Conservation (phyloP, 805 yeast genomes). For the Zygotorulaspora danielsina region DNA sequence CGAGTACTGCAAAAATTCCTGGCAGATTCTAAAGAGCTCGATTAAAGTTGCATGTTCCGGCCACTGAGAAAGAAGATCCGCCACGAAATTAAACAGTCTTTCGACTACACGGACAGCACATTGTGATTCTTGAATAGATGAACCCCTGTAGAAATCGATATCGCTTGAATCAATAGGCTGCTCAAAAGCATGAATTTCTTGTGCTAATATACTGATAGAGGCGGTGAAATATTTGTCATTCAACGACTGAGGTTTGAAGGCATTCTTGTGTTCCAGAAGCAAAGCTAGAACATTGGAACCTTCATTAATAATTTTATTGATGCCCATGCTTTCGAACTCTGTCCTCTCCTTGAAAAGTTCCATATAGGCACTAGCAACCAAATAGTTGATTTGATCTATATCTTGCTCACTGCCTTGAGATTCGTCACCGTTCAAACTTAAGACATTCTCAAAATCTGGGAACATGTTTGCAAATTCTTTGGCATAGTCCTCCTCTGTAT, state of each 20-base stretch:
- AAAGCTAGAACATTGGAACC: conserved; percentile 41
- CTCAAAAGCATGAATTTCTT: conserved; percentile 34
- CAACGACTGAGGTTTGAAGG: conserved; percentile 22
- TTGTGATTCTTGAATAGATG: conserved; percentile 55
- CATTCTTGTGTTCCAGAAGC: conserved; percentile 19
- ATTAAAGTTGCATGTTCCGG: conserved; percentile 92
- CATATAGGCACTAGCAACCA: conserved; percentile 49
- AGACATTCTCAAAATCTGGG: conserved; percentile 75
- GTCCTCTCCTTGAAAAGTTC: conserved; percentile 36
- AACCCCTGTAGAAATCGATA: conserved; percentile 62
- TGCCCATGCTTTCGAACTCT: background rate
- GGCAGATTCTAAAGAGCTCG: conserved; percentile 57
- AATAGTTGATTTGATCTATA: conserved; percentile 45
- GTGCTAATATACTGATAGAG: conserved; percentile 34
- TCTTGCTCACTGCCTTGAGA: conserved; percentile 8
- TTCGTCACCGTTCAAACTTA: conserved; percentile 23
- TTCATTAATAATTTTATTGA: conserved; percentile 36
- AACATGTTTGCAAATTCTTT: conserved; percentile 76
- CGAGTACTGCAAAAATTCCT: conserved; percentile 62
- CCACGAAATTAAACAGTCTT: conserved; percentile 43
- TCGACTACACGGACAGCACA: conserved; percentile 50
- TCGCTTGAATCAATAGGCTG: conserved; percentile 16
- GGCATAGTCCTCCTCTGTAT: conserved; percentile 63
- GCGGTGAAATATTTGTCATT: conserved; percentile 36
- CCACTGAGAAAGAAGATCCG: conserved; percentile 60